Evolutionary conservation across 495 filamentous ascomycete genomes (phyloP).

Genomic region (Penicillium canescens): DNA sequence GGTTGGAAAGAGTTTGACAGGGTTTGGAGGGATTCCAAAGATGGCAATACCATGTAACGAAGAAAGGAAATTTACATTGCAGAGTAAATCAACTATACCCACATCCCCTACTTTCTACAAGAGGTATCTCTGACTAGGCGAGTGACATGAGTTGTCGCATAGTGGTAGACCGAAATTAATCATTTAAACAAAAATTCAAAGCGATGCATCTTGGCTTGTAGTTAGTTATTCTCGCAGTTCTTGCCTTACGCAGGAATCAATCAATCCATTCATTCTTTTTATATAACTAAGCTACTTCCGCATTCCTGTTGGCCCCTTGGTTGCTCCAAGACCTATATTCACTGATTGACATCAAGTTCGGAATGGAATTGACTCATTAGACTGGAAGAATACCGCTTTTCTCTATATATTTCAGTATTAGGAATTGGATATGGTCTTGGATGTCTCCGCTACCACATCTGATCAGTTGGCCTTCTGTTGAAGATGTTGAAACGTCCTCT

Average conservation of each 20-base stretch:
- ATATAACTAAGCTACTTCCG: not conserved
- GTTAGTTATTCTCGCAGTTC: not conserved
- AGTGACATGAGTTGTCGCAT: conserved; percentile 7
- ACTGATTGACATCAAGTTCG: not conserved
- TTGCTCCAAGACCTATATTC: not conserved
- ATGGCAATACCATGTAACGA: conserved; percentile 29
- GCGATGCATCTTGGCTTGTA: conserved; percentile 9
- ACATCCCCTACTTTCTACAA: not conserved
- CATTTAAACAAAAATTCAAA: not conserved
- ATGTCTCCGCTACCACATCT: not conserved
- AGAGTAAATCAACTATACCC: conserved; percentile 14
- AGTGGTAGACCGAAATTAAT: conserved; percentile 4
- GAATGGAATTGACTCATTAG: not conserved
- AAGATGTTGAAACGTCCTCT: conserved; percentile 4
- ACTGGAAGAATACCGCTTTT: not conserved
- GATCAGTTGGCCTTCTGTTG: conserved; percentile 1
- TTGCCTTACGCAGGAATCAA: not conserved
- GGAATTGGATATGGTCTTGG: not conserved
- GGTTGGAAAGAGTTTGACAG: conserved; percentile 28
- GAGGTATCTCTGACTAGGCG: conserved; percentile 7
- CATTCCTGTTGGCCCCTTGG: not conserved
- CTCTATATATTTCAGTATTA: not conserved
- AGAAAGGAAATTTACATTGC: conserved; percentile 9
- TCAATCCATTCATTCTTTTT: not conserved
- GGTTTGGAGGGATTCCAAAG: conserved; percentile 23